Percentiles rank a stretch among this genome's conserved stretches.
These are phyloP conservation scores for Calonectria ilicicola DNA, from an alignment of 2,329 filamentous ascomycete genomes.

Conservation along the genomic window DNA sequence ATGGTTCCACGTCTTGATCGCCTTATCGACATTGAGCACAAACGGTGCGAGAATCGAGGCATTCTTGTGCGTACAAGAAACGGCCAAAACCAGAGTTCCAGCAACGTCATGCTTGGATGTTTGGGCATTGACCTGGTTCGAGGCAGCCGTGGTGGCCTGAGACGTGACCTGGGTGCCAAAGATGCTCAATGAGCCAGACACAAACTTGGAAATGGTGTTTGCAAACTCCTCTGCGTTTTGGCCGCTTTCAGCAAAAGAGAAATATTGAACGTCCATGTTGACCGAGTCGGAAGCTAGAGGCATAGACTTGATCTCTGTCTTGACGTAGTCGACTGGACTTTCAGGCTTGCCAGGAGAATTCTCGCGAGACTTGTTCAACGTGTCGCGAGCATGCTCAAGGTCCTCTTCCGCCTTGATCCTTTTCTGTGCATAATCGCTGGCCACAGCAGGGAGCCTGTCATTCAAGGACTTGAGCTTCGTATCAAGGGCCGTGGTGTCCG, in stretches of 20 bases:
- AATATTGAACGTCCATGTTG: slow-evolving; percentile 35
- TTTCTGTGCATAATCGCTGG: not conserved
- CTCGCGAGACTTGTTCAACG: not conserved
- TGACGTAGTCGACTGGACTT: slow-evolving; percentile 27
- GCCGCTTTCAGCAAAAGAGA: slow-evolving; percentile 7
- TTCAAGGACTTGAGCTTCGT: not conserved
- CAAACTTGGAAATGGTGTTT: not conserved
- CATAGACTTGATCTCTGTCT: slow-evolving; percentile 24
- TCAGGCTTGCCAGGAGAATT: slow-evolving; percentile 6
- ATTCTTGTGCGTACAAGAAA: slow-evolving; percentile 31
- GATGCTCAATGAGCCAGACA: slow-evolving; percentile 1
- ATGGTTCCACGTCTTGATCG: slow-evolving; percentile 29
- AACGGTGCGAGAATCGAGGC: slow-evolving; percentile 25
- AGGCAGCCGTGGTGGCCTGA: not conserved
- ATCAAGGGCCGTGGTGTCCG: not conserved
- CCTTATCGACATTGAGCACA: slow-evolving; percentile 31
- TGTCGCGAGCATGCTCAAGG: not conserved
- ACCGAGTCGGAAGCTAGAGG: slow-evolving; percentile 24
- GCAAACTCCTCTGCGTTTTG: not conserved
- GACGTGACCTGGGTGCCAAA: not conserved
- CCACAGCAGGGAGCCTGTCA: not conserved
- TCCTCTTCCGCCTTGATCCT: not conserved
- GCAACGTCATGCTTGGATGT: not conserved
- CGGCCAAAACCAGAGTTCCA: slow-evolving; percentile 28
- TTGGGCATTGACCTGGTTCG: slow-evolving; percentile 11